These are phyloP conservation scores for Pleurotus sapidus DNA, from an alignment of 768 basidiomycete genomes.

Conservation along the genomic window DNA sequence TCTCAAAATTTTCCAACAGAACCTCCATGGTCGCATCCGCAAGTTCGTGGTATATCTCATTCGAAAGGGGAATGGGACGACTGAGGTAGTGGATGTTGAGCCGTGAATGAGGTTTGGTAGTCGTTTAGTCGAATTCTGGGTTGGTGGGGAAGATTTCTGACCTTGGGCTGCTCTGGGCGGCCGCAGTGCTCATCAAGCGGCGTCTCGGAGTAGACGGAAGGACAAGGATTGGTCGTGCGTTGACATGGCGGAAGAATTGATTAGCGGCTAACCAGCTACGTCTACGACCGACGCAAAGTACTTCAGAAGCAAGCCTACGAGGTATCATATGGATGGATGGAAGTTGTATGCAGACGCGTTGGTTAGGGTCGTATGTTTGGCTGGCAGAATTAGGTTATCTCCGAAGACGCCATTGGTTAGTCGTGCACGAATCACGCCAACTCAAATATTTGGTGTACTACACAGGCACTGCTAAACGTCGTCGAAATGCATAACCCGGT, in stretches of 20 bases:
- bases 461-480: too few species aligned
- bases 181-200: slow-evolving; percentile 46
- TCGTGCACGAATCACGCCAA: not conserved
- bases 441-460: too few species aligned
- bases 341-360: not conserved
- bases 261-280: slow-evolving; percentile 13
- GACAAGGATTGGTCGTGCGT: not conserved
- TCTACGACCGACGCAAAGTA: slow-evolving; percentile 10
- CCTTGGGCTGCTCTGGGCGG: slow-evolving; percentile 58
- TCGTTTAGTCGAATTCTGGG: too few species aligned
- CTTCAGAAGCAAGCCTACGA: slow-evolving; percentile 16
- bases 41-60: slow-evolving; percentile 64
- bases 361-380: slow-evolving; percentile 27
- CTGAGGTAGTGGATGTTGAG: too few species aligned
- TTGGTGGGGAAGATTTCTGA: slow-evolving; percentile 16
- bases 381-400: not conserved
- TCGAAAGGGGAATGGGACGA: slow-evolving; percentile 31
- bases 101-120: too few species aligned
- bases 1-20: slow-evolving; percentile 73
- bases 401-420: not conserved
- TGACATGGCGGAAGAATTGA: slow-evolving; percentile 14
- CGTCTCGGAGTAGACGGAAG: slow-evolving; percentile 12
- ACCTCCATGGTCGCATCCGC: slow-evolving; percentile 78
- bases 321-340: slow-evolving; percentile 19
- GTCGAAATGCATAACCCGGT: too few species aligned